These are phyloP conservation scores for Xylariaceae sp. DNA, from an alignment of 2,329 filamentous ascomycete genomes.

Conservation along the genomic window DNA sequence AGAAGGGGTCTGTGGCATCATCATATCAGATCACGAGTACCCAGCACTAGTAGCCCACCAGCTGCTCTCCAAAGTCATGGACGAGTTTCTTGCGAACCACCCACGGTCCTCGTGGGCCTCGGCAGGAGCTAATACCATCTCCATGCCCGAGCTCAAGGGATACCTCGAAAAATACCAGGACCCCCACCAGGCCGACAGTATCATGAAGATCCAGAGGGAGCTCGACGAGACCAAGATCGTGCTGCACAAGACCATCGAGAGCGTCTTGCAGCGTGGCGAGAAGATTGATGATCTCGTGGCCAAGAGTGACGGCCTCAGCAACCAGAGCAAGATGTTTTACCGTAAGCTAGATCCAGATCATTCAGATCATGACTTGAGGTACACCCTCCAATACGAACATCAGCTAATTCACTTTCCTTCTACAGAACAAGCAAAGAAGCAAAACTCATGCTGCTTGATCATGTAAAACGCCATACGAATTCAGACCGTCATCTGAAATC, in stretches of 20 bases:
- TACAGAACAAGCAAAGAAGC: conserved; percentile 67
- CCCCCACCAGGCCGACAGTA: conserved; percentile 82
- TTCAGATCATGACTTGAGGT: neutral
- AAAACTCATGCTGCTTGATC: conserved; percentile 70
- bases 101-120: conserved; percentile 65
- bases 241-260: conserved; percentile 94
- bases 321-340: conserved; percentile 98
- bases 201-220: conserved; percentile 94
- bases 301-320: conserved; percentile 87
- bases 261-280: conserved; percentile 82
- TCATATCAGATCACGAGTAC: conserved; percentile 74
- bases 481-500: neutral
- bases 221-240: conserved; percentile 97
- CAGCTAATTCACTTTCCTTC: conserved; percentile 10
- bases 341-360: conserved; percentile 45
- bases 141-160: conserved; percentile 72
- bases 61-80: conserved; percentile 78
- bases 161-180: conserved; percentile 77
- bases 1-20: conserved; percentile 70
- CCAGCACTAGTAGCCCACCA: conserved; percentile 78
- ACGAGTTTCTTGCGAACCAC: conserved; percentile 79
- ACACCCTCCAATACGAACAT: no score
- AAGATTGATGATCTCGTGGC: conserved; percentile 92
- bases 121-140: conserved; percentile 43
- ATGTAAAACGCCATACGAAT: conserved; percentile 48